Percentiles rank a stretch among this genome's conserved stretches.
Conservation (phyloP, 352 stramenopile species). For the Pythium sukuiense region DNA sequence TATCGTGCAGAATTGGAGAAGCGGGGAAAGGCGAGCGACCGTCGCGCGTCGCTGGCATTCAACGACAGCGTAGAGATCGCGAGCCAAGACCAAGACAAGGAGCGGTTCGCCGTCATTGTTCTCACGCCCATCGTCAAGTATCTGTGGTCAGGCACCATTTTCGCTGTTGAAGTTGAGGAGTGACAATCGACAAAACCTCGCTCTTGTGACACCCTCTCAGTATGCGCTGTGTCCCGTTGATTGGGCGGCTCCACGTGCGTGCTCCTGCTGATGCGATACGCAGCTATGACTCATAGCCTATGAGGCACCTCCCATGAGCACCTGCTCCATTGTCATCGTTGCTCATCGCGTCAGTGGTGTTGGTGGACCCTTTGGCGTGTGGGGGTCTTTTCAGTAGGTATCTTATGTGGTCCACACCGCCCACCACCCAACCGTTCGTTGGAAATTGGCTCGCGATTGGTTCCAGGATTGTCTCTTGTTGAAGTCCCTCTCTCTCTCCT, state of each 20-base stretch:
- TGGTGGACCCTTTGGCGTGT: too few relatives aligned
- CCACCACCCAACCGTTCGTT: neutral
- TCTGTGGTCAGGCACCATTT: neutral
- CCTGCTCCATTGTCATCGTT: neutral
- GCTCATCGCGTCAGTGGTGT: too few relatives aligned
- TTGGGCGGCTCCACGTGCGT: conserved; percentile 2
- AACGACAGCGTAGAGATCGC: neutral
- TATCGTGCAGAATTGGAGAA: conserved; percentile 2
- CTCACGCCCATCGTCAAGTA: conserved; percentile 1
- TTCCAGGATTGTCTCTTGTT: conserved; percentile 21
- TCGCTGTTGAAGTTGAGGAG: neutral
- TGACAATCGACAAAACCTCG: neutral
- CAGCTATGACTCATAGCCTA: neutral
- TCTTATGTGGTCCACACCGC: conserved; percentile 19
- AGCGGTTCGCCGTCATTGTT: neutral
- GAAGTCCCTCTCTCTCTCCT: conserved; percentile 25
- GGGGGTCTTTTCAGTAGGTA: neutral
- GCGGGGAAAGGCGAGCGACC: neutral
- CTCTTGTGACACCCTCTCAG: neutral
- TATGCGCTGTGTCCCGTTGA: neutral
- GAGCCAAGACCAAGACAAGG: neutral
- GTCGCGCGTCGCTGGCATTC: neutral
- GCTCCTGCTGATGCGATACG: neutral
- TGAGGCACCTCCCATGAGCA: neutral
- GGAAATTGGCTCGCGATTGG: neutral